Base-by-base conservation (phyloP, 306 rosid genomes). In the Fagus crenata region DNA sequence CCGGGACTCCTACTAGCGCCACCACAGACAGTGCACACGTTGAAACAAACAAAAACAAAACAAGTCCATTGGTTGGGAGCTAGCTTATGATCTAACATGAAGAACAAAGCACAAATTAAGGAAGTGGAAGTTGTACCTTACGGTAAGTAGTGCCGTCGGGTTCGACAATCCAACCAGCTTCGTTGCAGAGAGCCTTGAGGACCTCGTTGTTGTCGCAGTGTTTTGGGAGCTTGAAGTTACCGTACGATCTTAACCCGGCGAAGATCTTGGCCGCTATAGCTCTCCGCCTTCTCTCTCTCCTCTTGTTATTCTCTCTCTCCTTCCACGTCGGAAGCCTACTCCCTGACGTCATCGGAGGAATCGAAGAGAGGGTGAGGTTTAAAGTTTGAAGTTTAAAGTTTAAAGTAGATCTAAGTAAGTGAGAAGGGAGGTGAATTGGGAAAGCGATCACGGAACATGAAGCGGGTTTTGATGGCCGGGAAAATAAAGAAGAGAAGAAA, bases 131-230 rank as follows among this genome's bases (percentile, higher is more conserved):
- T 11, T 49, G 64, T 89, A 93, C 98, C 98, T 91, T 93, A 28
- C 92, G 92, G 67, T 93, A 93, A 13, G 98, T 91, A 78, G 97
- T 93, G 75, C 97, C 97, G 36, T 93, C 98, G 2, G 84, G 81
- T 80, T 93, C 97, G 61, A 93, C 97, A 74, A 70, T 81, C 97
- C 97, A 93, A 75, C 97, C 96, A 5, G 97, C 98, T 41, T 93
- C 97, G 72, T 86, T 81, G 80, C 97, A 93, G 75, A 93, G 96
- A 73, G 98, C 98, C 65, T 91, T 93, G 75, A 93, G 96, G 53
- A 91, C 98, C 81, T 93, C 97, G n/a, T 93, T 93, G 88, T 93
- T 93, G 72, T 93, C 97, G 79, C 98, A 93, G 81, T 93, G 97
- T 60, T 91, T 93, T 0, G 98, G 98, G 31, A 93, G 98, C 85